Percentiles rank a stretch among this genome's conserved stretches.
These are phyloP conservation scores for Pythium dissotocum DNA, from an alignment of 352 stramenopile genomes.

Conservation along the genomic window DNA sequence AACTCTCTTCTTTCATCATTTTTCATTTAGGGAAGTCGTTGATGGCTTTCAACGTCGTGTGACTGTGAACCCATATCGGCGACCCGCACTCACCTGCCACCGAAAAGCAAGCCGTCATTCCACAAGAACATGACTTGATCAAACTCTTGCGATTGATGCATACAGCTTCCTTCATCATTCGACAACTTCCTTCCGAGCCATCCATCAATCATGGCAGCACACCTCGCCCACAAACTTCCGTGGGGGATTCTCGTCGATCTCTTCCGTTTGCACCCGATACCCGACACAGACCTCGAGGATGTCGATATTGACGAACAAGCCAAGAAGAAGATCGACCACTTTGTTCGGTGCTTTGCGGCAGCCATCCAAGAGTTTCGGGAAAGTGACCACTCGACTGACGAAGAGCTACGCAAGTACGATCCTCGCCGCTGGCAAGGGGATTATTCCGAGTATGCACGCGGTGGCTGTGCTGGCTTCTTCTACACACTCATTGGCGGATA, in stretches of 20 bases:
- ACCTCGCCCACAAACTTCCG: conserved; percentile 34
- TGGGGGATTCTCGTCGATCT: conserved; percentile 31
- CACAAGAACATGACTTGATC: too few relatives aligned
- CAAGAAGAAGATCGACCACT: conserved; percentile 32
- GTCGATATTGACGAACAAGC: conserved; percentile 12
- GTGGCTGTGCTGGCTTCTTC: too few relatives aligned
- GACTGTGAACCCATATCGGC: too few relatives aligned
- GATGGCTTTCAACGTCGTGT: too few relatives aligned
- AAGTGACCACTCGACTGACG: conserved; percentile 29
- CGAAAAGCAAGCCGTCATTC: too few relatives aligned
- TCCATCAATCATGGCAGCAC: conserved; percentile 31
- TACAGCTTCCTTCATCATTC: too few relatives aligned
- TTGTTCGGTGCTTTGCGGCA: conserved; percentile 29
- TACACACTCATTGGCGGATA: too few relatives aligned
- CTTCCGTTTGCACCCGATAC: background rate
- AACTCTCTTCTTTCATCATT: too few relatives aligned
- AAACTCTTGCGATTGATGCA: too few relatives aligned
- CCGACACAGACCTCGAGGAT: background rate
- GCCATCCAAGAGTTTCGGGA: conserved; percentile 30
- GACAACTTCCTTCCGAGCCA: background rate
- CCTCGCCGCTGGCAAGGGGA: conserved; percentile 30
- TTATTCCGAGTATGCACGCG: too few relatives aligned
- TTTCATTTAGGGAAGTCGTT: too few relatives aligned
- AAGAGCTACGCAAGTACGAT: conserved; percentile 29
- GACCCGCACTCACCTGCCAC: too few relatives aligned